Evolutionary conservation across 352 stramenopile genomes (phyloP).

Genomic region (Globisporangium apiculatum): DNA sequence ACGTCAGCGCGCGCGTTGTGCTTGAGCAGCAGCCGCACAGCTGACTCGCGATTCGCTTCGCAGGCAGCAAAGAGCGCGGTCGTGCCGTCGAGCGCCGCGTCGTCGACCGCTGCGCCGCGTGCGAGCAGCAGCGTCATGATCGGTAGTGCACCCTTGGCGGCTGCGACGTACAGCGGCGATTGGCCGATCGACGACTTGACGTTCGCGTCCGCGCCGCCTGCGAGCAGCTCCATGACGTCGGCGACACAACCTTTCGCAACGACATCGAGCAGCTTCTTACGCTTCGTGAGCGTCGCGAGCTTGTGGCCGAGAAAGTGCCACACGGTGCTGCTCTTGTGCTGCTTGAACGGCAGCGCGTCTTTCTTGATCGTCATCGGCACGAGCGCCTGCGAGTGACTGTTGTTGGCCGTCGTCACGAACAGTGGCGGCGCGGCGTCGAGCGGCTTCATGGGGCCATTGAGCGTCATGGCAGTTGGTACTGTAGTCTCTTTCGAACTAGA

Average conservation of each 20-base stretch:
- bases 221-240: constrained; percentile 58
- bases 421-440: constrained; percentile 32
- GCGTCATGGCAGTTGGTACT: constrained; percentile 23
- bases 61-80: constrained; percentile 54
- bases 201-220: constrained; percentile 47
- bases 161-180: constrained; percentile 53
- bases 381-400: constrained; percentile 24
- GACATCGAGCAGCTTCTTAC: constrained; percentile 61
- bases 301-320: constrained; percentile 76
- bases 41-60: constrained; percentile 49
- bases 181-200: constrained; percentile 41
- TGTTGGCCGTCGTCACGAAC: constrained; percentile 18
- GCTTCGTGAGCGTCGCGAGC: constrained; percentile 49
- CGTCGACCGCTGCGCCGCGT: constrained; percentile 49
- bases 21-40: constrained; percentile 50
- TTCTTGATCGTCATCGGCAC: constrained; percentile 38
- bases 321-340: constrained; percentile 30
- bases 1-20: constrained; percentile 44
- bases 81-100: constrained; percentile 40
- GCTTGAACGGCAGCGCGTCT: constrained; percentile 18
- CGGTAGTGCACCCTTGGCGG: constrained; percentile 40
- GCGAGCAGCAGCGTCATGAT: constrained; percentile 68
- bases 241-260: constrained; percentile 40
- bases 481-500: too few relatives aligned
- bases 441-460: constrained; percentile 38